Evolutionary conservation across 306 rosid genomes (phyloP).

Genomic region (Lupinus albus): DNA sequence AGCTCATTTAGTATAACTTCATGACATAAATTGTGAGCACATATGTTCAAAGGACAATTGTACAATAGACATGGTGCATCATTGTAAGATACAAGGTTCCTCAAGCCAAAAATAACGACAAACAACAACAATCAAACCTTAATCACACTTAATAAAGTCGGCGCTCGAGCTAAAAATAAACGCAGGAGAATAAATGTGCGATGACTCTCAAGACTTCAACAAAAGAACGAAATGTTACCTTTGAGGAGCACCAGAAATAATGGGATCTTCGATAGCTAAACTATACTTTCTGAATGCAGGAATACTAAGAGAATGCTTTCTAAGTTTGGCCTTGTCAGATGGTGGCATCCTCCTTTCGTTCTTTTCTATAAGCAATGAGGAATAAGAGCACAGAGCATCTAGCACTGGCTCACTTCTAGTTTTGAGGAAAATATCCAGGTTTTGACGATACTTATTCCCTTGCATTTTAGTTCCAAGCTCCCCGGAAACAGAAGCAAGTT

Average conservation of each 20-base stretch:
- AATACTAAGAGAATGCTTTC: slow-evolving; percentile 70
- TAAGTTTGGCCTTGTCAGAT: slow-evolving; percentile 51
- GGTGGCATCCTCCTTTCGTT: slow-evolving; percentile 44
- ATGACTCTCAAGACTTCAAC: background rate
- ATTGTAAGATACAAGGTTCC: slow-evolving; percentile 11
- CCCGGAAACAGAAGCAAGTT: slow-evolving; percentile 28
- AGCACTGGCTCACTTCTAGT: slow-evolving; percentile 52
- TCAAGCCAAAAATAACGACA: background rate
- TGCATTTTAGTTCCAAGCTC: slow-evolving; percentile 35
- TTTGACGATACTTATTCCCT: slow-evolving; percentile 50
- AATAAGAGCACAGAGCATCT: slow-evolving; percentile 48
- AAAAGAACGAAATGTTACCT: slow-evolving; percentile 35
- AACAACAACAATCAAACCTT: too few species aligned
- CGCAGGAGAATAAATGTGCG: background rate
- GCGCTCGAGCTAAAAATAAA: too few species aligned
- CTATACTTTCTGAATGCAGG: slow-evolving; percentile 58
- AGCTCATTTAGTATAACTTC: too few species aligned
- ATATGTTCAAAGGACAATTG: too few species aligned
- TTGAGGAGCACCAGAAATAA: slow-evolving; percentile 61
- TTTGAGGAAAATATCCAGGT: slow-evolving; percentile 53
- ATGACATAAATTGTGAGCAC: too few species aligned
- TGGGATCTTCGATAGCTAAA: slow-evolving; percentile 46
- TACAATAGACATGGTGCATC: slow-evolving; percentile 9
- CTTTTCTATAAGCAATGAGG: slow-evolving; percentile 52
- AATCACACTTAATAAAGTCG: too few species aligned